Conservation (phyloP, 257 asterid genomes). For the Primulina tabacum region DNA sequence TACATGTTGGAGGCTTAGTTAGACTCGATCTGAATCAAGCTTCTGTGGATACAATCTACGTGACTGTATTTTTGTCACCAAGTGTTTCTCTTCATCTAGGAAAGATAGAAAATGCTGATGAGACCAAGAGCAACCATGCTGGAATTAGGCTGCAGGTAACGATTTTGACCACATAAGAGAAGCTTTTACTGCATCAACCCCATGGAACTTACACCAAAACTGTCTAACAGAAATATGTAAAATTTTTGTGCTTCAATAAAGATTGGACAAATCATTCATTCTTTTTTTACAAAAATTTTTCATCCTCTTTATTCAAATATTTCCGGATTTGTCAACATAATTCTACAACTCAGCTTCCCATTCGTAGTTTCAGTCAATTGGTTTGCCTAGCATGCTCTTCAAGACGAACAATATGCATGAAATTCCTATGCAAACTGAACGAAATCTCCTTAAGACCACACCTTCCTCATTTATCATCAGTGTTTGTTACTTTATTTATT, state of each 20-base stretch:
- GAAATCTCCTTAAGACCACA: background rate
- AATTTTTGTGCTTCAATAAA: background rate
- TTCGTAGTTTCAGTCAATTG: background rate
- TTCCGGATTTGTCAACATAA: no score
- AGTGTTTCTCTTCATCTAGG: conserved; percentile 83
- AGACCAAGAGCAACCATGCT: conserved; percentile 69
- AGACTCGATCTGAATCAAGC: conserved; percentile 76
- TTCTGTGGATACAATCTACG: conserved; percentile 77
- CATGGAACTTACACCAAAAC: background rate
- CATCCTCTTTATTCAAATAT: background rate
- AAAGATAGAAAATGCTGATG: conserved; percentile 79
- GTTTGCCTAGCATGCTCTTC: background rate
- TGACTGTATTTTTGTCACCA: conserved; percentile 75
- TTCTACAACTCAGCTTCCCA: no score
- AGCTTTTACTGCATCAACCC: background rate
- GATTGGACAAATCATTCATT: background rate
- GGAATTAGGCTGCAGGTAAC: conserved; percentile 89
- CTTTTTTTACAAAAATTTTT: background rate
- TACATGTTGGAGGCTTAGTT: conserved; percentile 76
- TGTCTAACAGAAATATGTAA: background rate
- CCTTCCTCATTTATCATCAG: background rate
- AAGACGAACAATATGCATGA: background rate
- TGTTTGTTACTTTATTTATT: no score
- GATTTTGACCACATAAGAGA: conserved; percentile 10
- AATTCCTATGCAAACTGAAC: background rate